Evolutionary conservation across 1,284 basidiomycete species (phyloP).

Genomic region (Lignosus rhinocerotis): DNA sequence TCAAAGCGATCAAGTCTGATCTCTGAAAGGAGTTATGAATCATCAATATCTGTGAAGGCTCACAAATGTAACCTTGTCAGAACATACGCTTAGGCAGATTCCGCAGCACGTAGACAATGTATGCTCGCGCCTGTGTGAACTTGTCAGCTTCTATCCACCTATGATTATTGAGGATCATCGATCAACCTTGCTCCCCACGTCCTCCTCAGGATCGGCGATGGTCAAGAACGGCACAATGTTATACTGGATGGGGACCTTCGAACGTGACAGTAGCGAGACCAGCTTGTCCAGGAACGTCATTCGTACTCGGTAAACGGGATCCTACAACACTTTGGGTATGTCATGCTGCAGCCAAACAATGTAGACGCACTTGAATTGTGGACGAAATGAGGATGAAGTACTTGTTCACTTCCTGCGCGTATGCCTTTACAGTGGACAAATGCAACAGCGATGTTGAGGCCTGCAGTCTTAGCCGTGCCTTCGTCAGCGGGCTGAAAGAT

Average conservation of each 20-base stretch:
- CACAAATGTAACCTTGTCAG: not conserved
- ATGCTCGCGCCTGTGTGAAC: conserved; percentile 53
- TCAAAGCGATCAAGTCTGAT: conserved; percentile 73
- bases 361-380: conserved; percentile 64
- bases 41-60: not conserved
- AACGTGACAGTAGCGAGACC: conserved; percentile 56
- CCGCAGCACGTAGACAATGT: conserved; percentile 50
- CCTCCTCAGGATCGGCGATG: conserved; percentile 88
- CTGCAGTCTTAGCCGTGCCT: conserved; percentile 76
- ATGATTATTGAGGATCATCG: not conserved
- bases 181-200: conserved; percentile 64
- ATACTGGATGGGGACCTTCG: conserved; percentile 71
- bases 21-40: conserved; percentile 35
- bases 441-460: conserved; percentile 84
- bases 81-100: conserved; percentile 49
- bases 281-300: conserved; percentile 78
- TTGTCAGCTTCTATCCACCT: not conserved
- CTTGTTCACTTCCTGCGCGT: conserved; percentile 57
- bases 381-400: conserved; percentile 76
- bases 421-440: conserved; percentile 66
- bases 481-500: conserved; percentile 50
- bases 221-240: conserved; percentile 87
- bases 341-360: not conserved
- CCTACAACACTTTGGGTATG: conserved; percentile 45
- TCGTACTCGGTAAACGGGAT: conserved; percentile 88